Evolutionary conservation across 2,329 filamentous ascomycete species (phyloP).

Genomic region (Cryphonectria radicalis): DNA sequence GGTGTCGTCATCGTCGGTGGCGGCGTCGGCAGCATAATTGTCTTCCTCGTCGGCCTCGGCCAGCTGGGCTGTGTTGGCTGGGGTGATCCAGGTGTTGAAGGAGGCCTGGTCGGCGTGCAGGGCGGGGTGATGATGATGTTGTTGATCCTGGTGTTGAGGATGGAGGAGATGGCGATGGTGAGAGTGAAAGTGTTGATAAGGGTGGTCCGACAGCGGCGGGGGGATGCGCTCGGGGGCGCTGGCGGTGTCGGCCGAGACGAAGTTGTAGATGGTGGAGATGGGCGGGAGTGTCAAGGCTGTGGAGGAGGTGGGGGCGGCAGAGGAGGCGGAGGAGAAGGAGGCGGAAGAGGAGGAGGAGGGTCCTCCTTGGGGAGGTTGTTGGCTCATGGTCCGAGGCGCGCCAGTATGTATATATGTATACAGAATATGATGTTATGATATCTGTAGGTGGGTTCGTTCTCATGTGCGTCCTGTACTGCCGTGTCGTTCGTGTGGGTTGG

Average conservation of each 20-base stretch:
- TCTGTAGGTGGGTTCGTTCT: not conserved
- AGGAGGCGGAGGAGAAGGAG: not conserved
- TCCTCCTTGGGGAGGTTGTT: not conserved
- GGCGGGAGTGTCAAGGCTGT: conserved; percentile 34
- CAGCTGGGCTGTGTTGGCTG: conserved; percentile 18
- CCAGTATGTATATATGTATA: too few species aligned
- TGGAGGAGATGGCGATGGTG: not conserved
- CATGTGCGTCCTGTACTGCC: not conserved
- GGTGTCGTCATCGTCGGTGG: conserved; percentile 33
- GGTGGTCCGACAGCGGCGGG: not conserved
- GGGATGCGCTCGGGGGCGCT: conserved; percentile 9
- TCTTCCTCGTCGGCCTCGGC: conserved; percentile 8
- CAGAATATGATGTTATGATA: not conserved
- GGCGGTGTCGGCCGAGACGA: conserved; percentile 61
- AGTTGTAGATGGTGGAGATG: conserved; percentile 89
- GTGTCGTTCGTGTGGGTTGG: not conserved
- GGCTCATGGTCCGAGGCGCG: not conserved
- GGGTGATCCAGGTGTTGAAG: conserved; percentile 25
- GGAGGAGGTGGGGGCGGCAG: not conserved
- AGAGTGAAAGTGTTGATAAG: not conserved
- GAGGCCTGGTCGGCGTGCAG: conserved; percentile 20
- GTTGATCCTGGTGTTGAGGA: not conserved
- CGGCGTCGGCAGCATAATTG: conserved; percentile 29
- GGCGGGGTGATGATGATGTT: not conserved
- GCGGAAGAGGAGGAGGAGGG: conserved; percentile 3